phyloP scores from a whole-genome alignment of 805 yeast species.

The Starmerella asiatica region DNA sequence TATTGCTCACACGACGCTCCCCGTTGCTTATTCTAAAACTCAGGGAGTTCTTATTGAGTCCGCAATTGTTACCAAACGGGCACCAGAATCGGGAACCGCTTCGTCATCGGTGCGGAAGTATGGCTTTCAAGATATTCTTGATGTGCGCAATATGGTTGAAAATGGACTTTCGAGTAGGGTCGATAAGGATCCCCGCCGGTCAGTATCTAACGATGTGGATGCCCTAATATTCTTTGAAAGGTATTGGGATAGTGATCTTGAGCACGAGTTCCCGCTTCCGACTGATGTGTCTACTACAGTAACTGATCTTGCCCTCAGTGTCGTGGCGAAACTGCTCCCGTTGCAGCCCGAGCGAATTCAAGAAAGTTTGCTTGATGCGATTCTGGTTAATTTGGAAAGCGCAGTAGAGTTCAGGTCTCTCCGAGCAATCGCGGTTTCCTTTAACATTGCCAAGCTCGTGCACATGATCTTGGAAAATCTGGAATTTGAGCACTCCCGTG shows the following conservation, averaged over 20 bases:
- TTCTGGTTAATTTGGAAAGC: slow-evolving; percentile 39
- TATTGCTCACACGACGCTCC: slow-evolving; percentile 21
- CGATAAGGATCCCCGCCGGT: neutral
- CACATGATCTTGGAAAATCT: neutral
- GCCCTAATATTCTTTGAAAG: neutral
- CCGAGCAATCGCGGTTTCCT: slow-evolving; percentile 10
- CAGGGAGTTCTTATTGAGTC: slow-evolving; percentile 11
- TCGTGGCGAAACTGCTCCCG: slow-evolving; percentile 60
- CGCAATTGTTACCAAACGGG: slow-evolving; percentile 3
- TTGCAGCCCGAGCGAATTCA: slow-evolving; percentile 65
- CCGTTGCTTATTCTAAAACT: slow-evolving; percentile 8
- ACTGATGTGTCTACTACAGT: slow-evolving; percentile 22
- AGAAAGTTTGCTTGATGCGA: slow-evolving; percentile 69
- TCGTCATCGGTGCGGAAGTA: neutral
- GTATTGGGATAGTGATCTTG: neutral
- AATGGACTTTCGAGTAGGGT: neutral
- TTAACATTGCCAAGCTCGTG: slow-evolving; percentile 11
- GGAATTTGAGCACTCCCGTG: slow-evolving; percentile 21
- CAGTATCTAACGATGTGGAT: slow-evolving; percentile 9
- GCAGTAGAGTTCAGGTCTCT: slow-evolving; percentile 21
- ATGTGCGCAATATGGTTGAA: neutral
- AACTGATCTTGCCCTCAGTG: slow-evolving; percentile 66
- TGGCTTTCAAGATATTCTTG: neutral
- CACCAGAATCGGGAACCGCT: neutral
- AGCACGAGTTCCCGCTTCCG: neutral